These are phyloP conservation scores for Ilex paraguariensis DNA, from an alignment of 305 asterid genomes.

Conservation along the genomic window DNA sequence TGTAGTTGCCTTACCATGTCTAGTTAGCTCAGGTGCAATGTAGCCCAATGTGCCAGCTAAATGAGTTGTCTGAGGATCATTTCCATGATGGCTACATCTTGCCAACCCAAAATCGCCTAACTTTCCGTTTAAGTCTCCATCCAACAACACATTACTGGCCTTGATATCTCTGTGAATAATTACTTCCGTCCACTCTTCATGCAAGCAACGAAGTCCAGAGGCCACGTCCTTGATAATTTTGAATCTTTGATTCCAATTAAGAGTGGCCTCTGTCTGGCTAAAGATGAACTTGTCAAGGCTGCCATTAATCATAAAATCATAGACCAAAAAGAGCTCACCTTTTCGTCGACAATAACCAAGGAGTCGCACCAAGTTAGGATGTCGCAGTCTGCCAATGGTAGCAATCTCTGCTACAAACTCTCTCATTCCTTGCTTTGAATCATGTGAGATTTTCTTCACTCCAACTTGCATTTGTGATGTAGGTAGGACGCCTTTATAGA, in stretches of 20 bases:
- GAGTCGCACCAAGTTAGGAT: background rate
- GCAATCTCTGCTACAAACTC: constrained; percentile 2
- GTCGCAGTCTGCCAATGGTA: background rate
- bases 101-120: constrained; percentile 1
- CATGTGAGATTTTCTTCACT: background rate
- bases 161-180: background rate
- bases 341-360: constrained; percentile 1
- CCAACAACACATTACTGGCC: background rate
- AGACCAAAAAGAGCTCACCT: background rate
- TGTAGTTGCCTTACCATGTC: background rate
- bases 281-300: background rate
- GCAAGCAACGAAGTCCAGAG: background rate
- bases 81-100: background rate
- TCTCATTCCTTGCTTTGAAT: background rate
- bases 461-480: background rate
- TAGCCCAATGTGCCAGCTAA: background rate
- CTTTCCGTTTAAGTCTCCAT: background rate
- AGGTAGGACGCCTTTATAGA: no score
- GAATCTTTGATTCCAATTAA: background rate
- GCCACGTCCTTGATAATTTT: background rate
- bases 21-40: background rate
- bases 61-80: background rate
- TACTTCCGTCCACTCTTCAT: background rate
- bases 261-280: background rate
- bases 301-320: background rate